A percentile compares a stretch with the other conserved stretches of the same genome.
Conservation (phyloP, 495 filamentous ascomycete genomes). For the Aspergillus sparsus region DNA sequence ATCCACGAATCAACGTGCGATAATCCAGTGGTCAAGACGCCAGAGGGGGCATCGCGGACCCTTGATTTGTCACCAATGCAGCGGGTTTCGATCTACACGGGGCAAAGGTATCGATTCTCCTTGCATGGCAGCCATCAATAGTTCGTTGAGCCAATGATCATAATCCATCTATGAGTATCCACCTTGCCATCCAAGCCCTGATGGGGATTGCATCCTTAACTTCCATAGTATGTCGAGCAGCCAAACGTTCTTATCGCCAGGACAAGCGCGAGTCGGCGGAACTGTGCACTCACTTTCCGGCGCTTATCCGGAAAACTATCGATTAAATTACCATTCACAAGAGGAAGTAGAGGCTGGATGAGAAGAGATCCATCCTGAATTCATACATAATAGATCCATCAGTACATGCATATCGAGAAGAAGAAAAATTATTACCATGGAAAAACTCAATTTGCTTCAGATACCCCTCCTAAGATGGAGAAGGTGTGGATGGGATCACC, state of each 20-base stretch:
- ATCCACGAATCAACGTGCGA: conserved; percentile 37
- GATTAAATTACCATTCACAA: conserved; percentile 3
- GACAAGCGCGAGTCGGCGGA: conserved; percentile 20
- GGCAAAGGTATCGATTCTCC: conserved; percentile 36
- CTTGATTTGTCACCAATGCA: conserved; percentile 45
- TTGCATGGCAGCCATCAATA: conserved; percentile 44
- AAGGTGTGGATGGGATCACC: conserved; percentile 4
- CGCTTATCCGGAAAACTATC: conserved; percentile 20
- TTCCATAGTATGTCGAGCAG: conserved; percentile 8
- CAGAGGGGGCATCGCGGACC: conserved; percentile 29
- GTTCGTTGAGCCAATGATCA: conserved; percentile 28
- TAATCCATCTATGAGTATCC: conserved; percentile 10
- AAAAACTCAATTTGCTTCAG: conserved; percentile 15
- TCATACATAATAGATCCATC: conserved; percentile 1
- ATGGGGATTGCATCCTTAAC: conserved; percentile 4
- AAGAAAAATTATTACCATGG: not conserved
- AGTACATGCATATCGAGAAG: not conserved
- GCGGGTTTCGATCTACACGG: conserved; percentile 43
- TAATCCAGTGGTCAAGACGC: conserved; percentile 29
- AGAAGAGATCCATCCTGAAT: conserved; percentile 2
- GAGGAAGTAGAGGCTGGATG: not conserved
- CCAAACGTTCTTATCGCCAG: conserved; percentile 19
- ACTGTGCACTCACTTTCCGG: conserved; percentile 15
- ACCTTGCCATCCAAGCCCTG: not conserved
- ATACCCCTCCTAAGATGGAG: conserved; percentile 13